Conservation (phyloP, 768 basidiomycete genomes). For the Dendrothele bispora region DNA sequence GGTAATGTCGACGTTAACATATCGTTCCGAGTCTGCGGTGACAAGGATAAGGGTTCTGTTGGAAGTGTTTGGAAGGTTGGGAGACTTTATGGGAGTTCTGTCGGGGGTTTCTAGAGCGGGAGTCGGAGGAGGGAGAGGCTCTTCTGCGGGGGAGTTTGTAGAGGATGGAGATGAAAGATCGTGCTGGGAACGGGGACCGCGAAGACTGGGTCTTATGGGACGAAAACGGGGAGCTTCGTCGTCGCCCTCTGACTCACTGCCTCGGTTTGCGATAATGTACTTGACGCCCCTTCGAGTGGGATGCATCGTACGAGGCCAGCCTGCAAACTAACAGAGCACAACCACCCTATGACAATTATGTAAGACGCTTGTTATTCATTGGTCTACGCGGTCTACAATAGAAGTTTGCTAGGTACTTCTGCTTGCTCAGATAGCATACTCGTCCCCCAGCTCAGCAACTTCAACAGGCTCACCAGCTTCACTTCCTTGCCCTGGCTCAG, state of each 20-base stretch:
- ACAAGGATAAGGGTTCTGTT: slow-evolving; percentile 60
- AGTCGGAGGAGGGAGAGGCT: slow-evolving; percentile 72
- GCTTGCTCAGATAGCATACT: slow-evolving; percentile 71
- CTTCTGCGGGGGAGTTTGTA: slow-evolving; percentile 58
- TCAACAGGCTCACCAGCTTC: slow-evolving; percentile 80
- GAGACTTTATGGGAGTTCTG: slow-evolving; percentile 36
- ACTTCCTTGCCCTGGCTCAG: slow-evolving; percentile 92
- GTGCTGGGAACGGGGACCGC: slow-evolving; percentile 43
- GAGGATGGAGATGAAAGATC: slow-evolving; percentile 71
- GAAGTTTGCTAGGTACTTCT: slow-evolving; percentile 82
- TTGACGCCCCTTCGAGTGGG: no score
- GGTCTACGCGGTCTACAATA: no score
- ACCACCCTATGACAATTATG: no score
- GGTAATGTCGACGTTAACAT: slow-evolving; percentile 70
- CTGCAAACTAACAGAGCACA: no score
- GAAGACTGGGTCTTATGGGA: no score
- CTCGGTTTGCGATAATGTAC: slow-evolving; percentile 13
- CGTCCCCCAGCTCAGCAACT: slow-evolving; percentile 89
- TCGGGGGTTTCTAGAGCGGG: slow-evolving; percentile 58
- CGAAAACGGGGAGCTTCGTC: slow-evolving; percentile 36
- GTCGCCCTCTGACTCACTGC: slow-evolving; percentile 34
- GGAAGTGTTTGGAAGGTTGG: slow-evolving; percentile 10
- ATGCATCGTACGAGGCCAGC: no score
- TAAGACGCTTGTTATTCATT: no score
- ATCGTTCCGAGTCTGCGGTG: slow-evolving; percentile 76